Percentiles rank a stretch among this genome's conserved stretches.
These are phyloP conservation scores for Aspergillus amoenus DNA, from an alignment of 2,329 filamentous ascomycete genomes.

Conservation along the genomic window DNA sequence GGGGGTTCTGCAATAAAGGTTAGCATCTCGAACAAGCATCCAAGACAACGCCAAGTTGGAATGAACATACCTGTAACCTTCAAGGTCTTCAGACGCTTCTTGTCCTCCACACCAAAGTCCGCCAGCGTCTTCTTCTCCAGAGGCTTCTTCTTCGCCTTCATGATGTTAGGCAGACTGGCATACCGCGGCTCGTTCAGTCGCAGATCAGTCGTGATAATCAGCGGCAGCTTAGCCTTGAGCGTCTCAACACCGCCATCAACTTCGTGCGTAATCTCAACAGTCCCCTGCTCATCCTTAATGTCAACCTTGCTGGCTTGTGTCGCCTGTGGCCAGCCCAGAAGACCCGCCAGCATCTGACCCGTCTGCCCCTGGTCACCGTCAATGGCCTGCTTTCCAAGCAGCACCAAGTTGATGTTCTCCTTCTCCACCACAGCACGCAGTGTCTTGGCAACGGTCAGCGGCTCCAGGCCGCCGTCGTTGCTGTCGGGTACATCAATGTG, in stretches of 20 bases:
- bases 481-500: slow-evolving; percentile 79
- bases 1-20: slow-evolving; percentile 66
- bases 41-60: background rate
- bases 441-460: slow-evolving; percentile 88
- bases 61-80: slow-evolving; percentile 73
- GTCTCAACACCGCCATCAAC: slow-evolving; percentile 96
- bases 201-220: slow-evolving; percentile 94
- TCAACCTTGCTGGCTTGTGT: slow-evolving; percentile 87
- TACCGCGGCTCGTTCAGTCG: slow-evolving; percentile 93
- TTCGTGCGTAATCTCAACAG: slow-evolving; percentile 78
- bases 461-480: slow-evolving; percentile 70
- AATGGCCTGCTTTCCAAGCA: slow-evolving; percentile 97
- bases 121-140: slow-evolving; percentile 84
- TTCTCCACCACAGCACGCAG: slow-evolving; percentile 75
- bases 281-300: slow-evolving; percentile 66
- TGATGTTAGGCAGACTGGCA: slow-evolving; percentile 94
- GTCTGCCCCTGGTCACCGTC: slow-evolving; percentile 96
- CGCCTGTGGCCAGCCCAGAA: slow-evolving; percentile 90
- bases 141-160: slow-evolving; percentile 99
- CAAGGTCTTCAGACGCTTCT: slow-evolving; percentile 78
- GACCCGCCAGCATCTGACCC: slow-evolving; percentile 93
- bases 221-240: slow-evolving; percentile 76
- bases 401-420: slow-evolving; percentile 86
- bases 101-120: slow-evolving; percentile 76
- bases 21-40: background rate